Evolutionary conservation across 1,139 yeast genomes (phyloP), one percentile per base, ranked within the genome.

Genomic region (Saccharomyces hybrid): DNA sequence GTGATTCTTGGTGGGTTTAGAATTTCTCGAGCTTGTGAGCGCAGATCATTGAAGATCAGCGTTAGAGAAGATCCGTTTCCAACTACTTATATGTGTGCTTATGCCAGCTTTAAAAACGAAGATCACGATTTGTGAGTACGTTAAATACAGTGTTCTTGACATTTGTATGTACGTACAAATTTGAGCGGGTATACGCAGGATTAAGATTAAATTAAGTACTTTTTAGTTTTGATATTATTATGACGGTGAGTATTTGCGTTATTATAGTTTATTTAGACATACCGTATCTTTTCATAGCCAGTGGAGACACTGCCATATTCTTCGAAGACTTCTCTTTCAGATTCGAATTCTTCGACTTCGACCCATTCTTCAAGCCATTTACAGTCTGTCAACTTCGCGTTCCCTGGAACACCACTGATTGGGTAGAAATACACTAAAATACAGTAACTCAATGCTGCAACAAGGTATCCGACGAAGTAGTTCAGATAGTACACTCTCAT

Each of bases 391-490:
- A 81, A 69, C 46, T 73, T 72, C 34, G 74, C 73, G 51, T 59
- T 59, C 23, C 60, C 72, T 4, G 87, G 86, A 51, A 73, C 64
- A 42, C 90, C 93, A 16, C 73, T 74, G 26, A 82, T 68, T 4
- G 95, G 95, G 70, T 72, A 80, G 49, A 79, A 56, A 57, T 73
- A 71, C 56, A 81, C 79, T 53, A 84, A 68, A 2, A 73, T 54
- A 42, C 77, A 75, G 61, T 85, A 84, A 8, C 79, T 70, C 3
- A 76, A 47, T 57, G 77, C 77, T 0, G 95, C 76, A 1, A 81
- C 69, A 50, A 81, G 64, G 71, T 85, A 86, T 1, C 96, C 96
- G 59, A 84, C 78, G 60, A 88, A 82, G 73, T 84, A 89, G 68
- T 84, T 84, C 60, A 88, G 71, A 58, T 84, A 74, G 74, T 86